Evolutionary conservation across 2,329 filamentous ascomycete genomes (phyloP), one percentile per base, ranked within the genome.

Genomic region (Raffaelea deltoideospora): DNA sequence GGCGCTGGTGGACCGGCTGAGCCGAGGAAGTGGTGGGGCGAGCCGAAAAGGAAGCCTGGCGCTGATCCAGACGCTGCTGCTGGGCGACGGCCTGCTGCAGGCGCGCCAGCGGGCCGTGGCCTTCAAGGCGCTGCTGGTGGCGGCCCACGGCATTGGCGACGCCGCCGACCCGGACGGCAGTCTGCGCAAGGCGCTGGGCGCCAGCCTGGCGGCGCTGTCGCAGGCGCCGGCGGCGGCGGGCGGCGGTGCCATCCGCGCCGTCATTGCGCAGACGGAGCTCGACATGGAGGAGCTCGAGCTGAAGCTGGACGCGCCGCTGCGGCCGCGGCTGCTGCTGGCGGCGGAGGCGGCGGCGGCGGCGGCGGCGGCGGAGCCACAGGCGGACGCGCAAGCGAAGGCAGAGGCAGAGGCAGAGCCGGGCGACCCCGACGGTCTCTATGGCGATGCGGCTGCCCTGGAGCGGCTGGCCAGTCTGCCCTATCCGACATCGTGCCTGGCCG

Each of bases 221-320:
- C 74, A 77, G 42, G 60, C 64, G 28, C 63, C 67, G 9, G 69
- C 68, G 22, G 64, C 65, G 28, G 60, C 72, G 18, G 76, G 75
- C 9, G 76, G 75, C 11, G 64, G 69, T 20, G 62, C 77, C n/a
- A 72, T 90, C 39, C 67, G 75, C 42, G 65, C 65, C n/a, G 69
- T 77, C 4, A 68, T 88, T 27, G 63, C 73, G 26, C 71, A 79
- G 29, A 69, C 74, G 8, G 70, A 77, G 11, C 67, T 85, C 41
- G 79, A 90, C 48, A 69, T 90, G 31, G 73, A 84, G 41, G 69
- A 76, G 33, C 59, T 90, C 15, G 82, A 90, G 56, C 68, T 83
- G 58, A 79, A 74, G 46, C 64, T 92, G 17, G 77, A 83, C 38
- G 72, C 78, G 9, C 71, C 76, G 10, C 72, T 87, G 42, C 70